Conservation (phyloP, 225 moss, liverwort and hornwort species). For the Pseudoscleropodium purum region DNA sequence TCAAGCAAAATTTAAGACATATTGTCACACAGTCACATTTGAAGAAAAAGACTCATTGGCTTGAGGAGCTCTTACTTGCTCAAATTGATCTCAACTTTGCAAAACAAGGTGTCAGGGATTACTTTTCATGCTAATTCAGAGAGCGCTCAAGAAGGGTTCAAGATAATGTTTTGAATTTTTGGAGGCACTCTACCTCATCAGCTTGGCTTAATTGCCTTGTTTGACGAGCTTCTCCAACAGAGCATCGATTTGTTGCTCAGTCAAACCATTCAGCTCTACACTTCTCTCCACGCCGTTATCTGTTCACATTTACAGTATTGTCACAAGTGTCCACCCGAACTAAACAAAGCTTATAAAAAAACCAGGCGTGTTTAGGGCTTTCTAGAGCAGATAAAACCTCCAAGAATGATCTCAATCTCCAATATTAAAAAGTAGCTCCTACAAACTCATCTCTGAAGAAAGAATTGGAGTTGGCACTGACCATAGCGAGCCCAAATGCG, state of each 20-base stretch:
- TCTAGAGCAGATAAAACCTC: neutral
- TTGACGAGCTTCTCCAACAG: constrained; percentile 73
- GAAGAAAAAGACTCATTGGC: neutral
- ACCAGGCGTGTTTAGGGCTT: neutral
- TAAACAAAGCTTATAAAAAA: neutral
- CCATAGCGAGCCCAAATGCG: constrained; percentile 94
- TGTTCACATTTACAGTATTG: neutral
- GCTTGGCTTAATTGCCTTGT: constrained; percentile 2
- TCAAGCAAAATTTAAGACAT: neutral
- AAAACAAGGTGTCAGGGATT: neutral
- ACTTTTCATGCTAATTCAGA: neutral
- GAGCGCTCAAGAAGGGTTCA: neutral
- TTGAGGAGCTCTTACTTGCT: neutral
- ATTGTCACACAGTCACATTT: neutral
- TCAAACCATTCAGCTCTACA: constrained; percentile 72
- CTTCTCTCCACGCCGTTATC: constrained; percentile 93
- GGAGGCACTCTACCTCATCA: constrained; percentile 4
- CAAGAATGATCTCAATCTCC: neutral
- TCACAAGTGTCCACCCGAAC: neutral
- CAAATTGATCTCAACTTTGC: neutral
- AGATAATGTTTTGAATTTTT: neutral
- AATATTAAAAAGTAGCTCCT: neutral
- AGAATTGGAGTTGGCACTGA: constrained; percentile 2
- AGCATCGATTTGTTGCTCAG: constrained; percentile 65
- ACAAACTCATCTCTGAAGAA: neutral